Evolutionary conservation across 371 early-diverging fungal genomes (phyloP).

Genomic region (Actinomortierella ambigua): DNA sequence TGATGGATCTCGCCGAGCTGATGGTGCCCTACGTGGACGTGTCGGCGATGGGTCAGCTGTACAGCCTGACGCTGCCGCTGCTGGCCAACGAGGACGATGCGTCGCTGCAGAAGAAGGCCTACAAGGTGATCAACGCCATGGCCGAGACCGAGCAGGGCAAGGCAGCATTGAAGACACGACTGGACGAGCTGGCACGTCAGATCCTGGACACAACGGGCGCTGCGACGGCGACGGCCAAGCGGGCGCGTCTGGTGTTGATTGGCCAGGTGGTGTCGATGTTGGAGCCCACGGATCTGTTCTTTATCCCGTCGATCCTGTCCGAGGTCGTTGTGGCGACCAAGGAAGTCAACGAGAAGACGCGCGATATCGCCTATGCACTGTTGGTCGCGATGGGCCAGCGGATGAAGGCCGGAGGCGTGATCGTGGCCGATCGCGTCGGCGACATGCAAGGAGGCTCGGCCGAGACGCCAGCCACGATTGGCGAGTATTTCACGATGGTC

Average conservation of each 20-base stretch:
- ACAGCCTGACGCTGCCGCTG: constrained; percentile 60
- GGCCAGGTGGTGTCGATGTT: constrained; percentile 58
- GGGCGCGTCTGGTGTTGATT: constrained; percentile 69
- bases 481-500: constrained; percentile 85
- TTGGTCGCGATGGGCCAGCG: constrained; percentile 87
- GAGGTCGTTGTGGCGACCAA: constrained; percentile 94
- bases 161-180: constrained; percentile 46
- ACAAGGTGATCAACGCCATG: constrained; percentile 82
- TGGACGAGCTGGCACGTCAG: constrained; percentile 55
- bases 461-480: constrained; percentile 58
- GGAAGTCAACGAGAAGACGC: constrained; percentile 90
- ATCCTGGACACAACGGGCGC: constrained; percentile 60
- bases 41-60: constrained; percentile 58
- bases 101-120: constrained; percentile 91
- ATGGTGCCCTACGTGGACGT: constrained; percentile 77
- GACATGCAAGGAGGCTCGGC: constrained; percentile 60
- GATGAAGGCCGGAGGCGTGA: constrained; percentile 81
- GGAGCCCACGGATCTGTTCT: constrained; percentile 70
- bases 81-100: constrained; percentile 72
- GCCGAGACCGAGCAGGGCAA: constrained; percentile 54
- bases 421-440: constrained; percentile 56
- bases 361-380: constrained; percentile 82
- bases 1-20: constrained; percentile 75
- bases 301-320: constrained; percentile 84
- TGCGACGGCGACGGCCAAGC: constrained; percentile 68